phyloP scores from a whole-genome alignment of 148 eudicot species.

The Nyssa sinensis region DNA sequence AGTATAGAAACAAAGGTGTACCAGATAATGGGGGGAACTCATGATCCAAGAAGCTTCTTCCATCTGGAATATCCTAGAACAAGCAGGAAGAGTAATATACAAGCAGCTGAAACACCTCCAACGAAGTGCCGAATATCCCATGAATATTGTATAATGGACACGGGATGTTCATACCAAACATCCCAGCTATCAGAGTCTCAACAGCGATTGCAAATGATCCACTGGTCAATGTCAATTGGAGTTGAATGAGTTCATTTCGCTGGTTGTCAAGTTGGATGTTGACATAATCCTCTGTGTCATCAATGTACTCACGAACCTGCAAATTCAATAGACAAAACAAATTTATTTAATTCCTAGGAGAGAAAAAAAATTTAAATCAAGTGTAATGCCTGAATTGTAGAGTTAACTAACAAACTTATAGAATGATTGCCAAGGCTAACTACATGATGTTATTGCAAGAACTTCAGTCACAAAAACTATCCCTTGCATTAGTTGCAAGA shows the following conservation, averaged over 20 bases:
- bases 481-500: too few species aligned
- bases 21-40: slow-evolving; percentile 5
- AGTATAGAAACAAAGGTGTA: neutral
- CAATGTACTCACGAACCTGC: slow-evolving; percentile 94
- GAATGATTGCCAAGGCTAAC: too few species aligned
- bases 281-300: slow-evolving; percentile 96
- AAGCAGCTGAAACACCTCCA: slow-evolving; percentile 31
- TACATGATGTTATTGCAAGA: too few species aligned
- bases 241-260: slow-evolving; percentile 88
- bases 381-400: neutral
- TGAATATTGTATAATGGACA: slow-evolving; percentile 33
- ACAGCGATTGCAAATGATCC: slow-evolving; percentile 72
- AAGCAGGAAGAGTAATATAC: slow-evolving; percentile 57
- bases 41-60: slow-evolving; percentile 89
- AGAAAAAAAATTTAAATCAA: neutral
- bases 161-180: slow-evolving; percentile 84
- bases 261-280: slow-evolving; percentile 97
- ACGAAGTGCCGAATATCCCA: slow-evolving; percentile 45
- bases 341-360: too few species aligned
- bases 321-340: neutral
- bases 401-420: neutral
- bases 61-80: slow-evolving; percentile 86
- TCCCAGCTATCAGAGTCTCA: slow-evolving; percentile 62
- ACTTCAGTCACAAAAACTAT: too few species aligned
- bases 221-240: slow-evolving; percentile 74